Percentiles rank a stretch among this genome's conserved stretches.
Evolutionary conservation across 2,329 filamentous ascomycete genomes (phyloP).

Genomic region (Ascocoryne sarcoides): DNA sequence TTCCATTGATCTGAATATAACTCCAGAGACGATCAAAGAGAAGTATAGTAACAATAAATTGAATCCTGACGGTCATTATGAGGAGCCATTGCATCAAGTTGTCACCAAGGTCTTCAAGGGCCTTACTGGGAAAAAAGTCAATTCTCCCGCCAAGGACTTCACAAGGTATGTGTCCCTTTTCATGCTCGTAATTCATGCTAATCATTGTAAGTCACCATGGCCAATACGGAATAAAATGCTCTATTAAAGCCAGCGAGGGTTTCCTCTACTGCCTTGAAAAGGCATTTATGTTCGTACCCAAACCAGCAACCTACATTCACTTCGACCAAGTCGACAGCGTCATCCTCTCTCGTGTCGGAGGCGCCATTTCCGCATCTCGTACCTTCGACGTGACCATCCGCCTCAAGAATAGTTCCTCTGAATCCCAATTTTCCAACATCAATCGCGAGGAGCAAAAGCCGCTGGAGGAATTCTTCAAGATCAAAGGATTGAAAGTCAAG

Average conservation of each 20-base stretch:
- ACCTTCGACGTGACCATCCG: conserved; percentile 96
- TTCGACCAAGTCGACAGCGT: conserved; percentile 89
- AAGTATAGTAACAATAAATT: conserved; percentile 91
- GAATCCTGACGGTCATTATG: conserved; percentile 63
- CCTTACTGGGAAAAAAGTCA: conserved; percentile 88
- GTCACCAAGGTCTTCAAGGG: conserved; percentile 94
- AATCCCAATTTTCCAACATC: conserved; percentile 98
- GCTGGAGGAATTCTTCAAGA: conserved; percentile 95
- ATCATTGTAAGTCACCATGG: conserved; percentile 62
- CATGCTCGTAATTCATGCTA: conserved; percentile 17
- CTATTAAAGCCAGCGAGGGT: conserved; percentile 99
- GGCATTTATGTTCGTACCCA: conserved; percentile 97
- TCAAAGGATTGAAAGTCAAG: conserved; percentile 90
- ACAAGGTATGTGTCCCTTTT: conserved; percentile 47
- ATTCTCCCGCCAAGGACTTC: conserved; percentile 90
- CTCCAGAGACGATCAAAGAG: conserved; percentile 73
- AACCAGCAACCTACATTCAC: conserved; percentile 93
- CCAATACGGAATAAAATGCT: conserved; percentile 95
- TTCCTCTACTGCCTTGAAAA: conserved; percentile 96
- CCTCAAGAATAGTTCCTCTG: conserved; percentile 76
- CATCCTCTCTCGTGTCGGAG: conserved; percentile 91
- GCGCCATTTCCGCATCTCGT: conserved; percentile 83
- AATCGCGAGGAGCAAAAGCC: conserved; percentile 96
- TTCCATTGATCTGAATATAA: conserved; percentile 91
- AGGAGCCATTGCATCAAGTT: conserved; percentile 86